Evolutionary conservation across 805 yeast species (phyloP).

Genomic region (Sugiyamaella valdiviana): DNA sequence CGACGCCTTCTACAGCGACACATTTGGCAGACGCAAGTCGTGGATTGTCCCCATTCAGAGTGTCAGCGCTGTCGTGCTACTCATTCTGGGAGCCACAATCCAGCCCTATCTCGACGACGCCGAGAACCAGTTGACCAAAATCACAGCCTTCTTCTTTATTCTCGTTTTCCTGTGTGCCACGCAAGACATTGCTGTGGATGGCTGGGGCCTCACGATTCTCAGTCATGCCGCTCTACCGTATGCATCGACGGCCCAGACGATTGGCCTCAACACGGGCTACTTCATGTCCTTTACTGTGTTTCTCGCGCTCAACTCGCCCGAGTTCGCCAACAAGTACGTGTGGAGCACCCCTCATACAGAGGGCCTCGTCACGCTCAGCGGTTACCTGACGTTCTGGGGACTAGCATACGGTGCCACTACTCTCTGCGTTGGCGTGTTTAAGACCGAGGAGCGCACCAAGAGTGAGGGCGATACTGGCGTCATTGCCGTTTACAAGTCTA

Average conservation of each 20-base stretch:
- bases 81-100: conserved; percentile 55
- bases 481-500: conserved; percentile 29
- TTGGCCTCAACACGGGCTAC: conserved; percentile 91
- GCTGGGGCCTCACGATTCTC: conserved; percentile 92
- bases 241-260: conserved; percentile 96
- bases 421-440: conserved; percentile 46
- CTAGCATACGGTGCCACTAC: conserved; percentile 64
- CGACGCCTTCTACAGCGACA: conserved; percentile 68
- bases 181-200: conserved; percentile 98
- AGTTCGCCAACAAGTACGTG: conserved; percentile 82
- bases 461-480: conserved; percentile 30
- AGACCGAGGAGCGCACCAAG: conserved; percentile 64
- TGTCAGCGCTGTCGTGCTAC: conserved; percentile 63
- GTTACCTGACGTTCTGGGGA: conserved; percentile 76
- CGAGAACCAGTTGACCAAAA: conserved; percentile 40
- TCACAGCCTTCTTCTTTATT: conserved; percentile 68
- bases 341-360: conserved; percentile 51
- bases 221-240: conserved; percentile 72
- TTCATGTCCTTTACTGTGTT: conserved; percentile 88
- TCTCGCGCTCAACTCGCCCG: conserved; percentile 83
- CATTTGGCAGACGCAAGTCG: conserved; percentile 74
- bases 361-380: conserved; percentile 68
- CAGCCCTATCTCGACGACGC: conserved; percentile 46
- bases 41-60: conserved; percentile 95
- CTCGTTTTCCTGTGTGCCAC: conserved; percentile 90